Evolutionary conservation across 176 grass and related monocot species (phyloP), one percentile per base, ranked within the genome.

Genomic region (Pharus latifolius): DNA sequence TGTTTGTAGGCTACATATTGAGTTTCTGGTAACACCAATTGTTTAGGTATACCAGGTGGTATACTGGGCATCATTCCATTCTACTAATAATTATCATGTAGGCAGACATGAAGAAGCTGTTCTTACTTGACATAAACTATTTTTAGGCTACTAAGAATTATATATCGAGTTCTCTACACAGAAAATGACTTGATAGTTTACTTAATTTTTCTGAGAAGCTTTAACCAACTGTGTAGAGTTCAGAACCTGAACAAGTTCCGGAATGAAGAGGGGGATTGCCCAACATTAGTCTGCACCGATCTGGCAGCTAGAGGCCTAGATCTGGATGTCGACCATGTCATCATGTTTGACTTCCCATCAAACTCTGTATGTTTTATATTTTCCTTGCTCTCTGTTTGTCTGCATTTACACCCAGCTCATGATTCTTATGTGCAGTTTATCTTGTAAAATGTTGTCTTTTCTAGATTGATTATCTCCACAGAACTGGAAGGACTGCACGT

Each of bases 381-480:
- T 60, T 82, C 1, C 25, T 43, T 82, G 41, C 10, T 78, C 0
- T 63, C 27, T 67, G 33, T 30, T 7, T 69, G 8, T 64, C 49
- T 70, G 42, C 22, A 65, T 40, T n/a, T 73, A 17, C 15, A 47
- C 13, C 23, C 7, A 34, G 29, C 29, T 7, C 14, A 51, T 50
- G 40, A 30, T 69, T 80, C 37, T 57, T 58, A 83, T 56, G 17
- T 38, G 29, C 23, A 40, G 16, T 48, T n/a, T 57, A 48, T 47
- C 28, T 24, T 58, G 47, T 73, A 32, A 50, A 28, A 2, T 53
- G n/a, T 72, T 63, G 4, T 56, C 34, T 28, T 75, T 72, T 72
- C 43, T 80, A 93, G 95, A 93, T 98, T 85, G 95, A 98, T 70
- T 98, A 93, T 49, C 89, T 98, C 35, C 95, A 98, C 78, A 79